phyloP scores from a whole-genome alignment of 805 yeast species.

The Yamadazyma insecticola region DNA sequence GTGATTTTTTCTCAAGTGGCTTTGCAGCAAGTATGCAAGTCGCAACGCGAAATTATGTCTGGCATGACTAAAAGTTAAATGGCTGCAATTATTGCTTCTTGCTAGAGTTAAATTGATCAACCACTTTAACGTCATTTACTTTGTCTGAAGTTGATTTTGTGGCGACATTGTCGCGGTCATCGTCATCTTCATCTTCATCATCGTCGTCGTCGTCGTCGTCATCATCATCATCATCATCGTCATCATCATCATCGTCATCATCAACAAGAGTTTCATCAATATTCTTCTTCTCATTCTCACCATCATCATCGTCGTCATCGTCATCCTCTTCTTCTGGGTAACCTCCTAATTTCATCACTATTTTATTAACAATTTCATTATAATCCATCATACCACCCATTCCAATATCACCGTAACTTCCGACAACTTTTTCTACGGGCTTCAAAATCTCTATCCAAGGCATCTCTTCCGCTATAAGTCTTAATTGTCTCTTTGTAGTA shows the following conservation, averaged over 20 bases:
- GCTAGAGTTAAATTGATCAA: too few species aligned
- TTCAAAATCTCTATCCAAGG: constrained; percentile 91
- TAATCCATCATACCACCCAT: constrained; percentile 99
- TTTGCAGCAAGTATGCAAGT: too few species aligned
- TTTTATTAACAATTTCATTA: constrained; percentile 85
- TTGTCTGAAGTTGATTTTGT: too few species aligned
- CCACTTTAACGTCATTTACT: too few species aligned
- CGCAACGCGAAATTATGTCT: too few species aligned
- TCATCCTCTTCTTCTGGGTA: constrained; percentile 48
- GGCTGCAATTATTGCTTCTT: too few species aligned
- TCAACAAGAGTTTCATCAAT: constrained; percentile 35
- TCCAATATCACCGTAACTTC: constrained; percentile 95
- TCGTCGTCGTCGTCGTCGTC: constrained; percentile 21
- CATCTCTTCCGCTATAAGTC: constrained; percentile 80
- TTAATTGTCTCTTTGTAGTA: constrained; percentile 78
- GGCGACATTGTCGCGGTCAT: too few species aligned
- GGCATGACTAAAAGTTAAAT: too few species aligned
- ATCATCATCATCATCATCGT: constrained; percentile 39
- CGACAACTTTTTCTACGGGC: constrained; percentile 91
- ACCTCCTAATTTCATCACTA: constrained; percentile 64
- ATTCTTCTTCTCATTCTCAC: constrained; percentile 12
- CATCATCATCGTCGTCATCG: constrained; percentile 39
- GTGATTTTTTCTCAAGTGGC: too few species aligned
- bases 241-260: constrained; percentile 44
- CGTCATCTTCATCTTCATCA: constrained; percentile 12